Evolutionary conservation across 1,139 yeast genomes (phyloP), one percentile per base, ranked within the genome.

Genomic region (Protomyces inouyei): DNA sequence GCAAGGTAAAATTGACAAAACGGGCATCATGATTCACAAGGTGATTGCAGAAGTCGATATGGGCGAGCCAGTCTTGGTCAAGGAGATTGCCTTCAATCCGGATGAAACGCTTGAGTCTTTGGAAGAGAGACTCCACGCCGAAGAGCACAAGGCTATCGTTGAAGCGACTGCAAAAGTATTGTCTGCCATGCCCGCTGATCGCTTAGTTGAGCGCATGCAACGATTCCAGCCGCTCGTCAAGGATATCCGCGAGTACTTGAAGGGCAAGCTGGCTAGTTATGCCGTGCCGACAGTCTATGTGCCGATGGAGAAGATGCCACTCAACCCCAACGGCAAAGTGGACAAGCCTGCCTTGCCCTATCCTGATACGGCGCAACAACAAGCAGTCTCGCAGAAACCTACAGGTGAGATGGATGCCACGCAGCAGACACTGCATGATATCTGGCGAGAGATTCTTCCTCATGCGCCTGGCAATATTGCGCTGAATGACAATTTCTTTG

Each of bases 301-400:
- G 61, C 98, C 97, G 35, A 80, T 95, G 79, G 81, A 82, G 38
- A 86, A 85, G 73, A 78, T 95, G 73, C 98, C 98, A 21, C 80
- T 95, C 76, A 95, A 95, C 76, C 99, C 99, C 66, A 95, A 95
- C 74, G 99, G 99, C 72, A 95, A 95, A 77, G 91, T 95, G 64
- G 99, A 95, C 77, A 95, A 95, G 77, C 98, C 98, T 46, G 92
- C 93, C 72, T 80, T 93, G 69, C 98, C 97, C 61, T 90, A 88
- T 83, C 99, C 99, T 64, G 90, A 88, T 67, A 82, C 90, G 46
- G 93, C 88, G 37, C 97, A 92, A 76, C 79, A 93, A 69, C 83
- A 84, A 28, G 83, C 85, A 14, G 93, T 86, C 53, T 81, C 91
- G 4, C 72, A 73, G 38, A 68, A 69, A 14, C 67, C 67, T 5